Percentiles rank a stretch among this genome's conserved stretches.
These are phyloP conservation scores for Aspergillus sp. DNA, from an alignment of 2,329 filamentous ascomycete species.

Conservation along the genomic window DNA sequence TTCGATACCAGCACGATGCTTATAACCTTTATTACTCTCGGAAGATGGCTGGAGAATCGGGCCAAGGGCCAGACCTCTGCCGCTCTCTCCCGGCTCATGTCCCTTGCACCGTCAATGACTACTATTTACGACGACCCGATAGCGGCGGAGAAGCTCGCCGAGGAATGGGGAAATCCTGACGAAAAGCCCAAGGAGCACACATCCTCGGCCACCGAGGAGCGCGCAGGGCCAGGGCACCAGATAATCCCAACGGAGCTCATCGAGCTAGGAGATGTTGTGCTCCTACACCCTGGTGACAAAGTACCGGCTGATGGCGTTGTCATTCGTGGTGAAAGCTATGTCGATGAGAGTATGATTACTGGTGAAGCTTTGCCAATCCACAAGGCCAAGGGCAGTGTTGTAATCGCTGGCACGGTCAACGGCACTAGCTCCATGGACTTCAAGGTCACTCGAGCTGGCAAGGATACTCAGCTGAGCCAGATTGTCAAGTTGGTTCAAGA, in stretches of 20 bases:
- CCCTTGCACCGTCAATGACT: conserved; percentile 90
- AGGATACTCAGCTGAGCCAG: conserved; percentile 94
- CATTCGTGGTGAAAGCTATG: conserved; percentile 85
- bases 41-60: conserved; percentile 87
- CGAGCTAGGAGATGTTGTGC: conserved; percentile 88
- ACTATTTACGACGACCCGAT: conserved; percentile 95
- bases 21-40: conserved; percentile 90
- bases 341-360: conserved; percentile 98
- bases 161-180: conserved; percentile 63
- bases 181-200: conserved; percentile 15
- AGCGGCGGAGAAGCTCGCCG: conserved; percentile 85
- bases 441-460: conserved; percentile 84
- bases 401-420: conserved; percentile 96
- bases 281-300: conserved; percentile 92
- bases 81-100: conserved; percentile 92
- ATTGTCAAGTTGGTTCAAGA: conserved; percentile 98
- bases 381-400: conserved; percentile 74
- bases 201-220: conserved; percentile 16
- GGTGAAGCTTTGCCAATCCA: conserved; percentile 94
- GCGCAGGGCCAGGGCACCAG: conserved; percentile 68
- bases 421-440: conserved; percentile 90
- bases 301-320: conserved; percentile 90
- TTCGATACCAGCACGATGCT: conserved; percentile 99
- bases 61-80: conserved; percentile 97
- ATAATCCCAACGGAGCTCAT: conserved; percentile 92